Conservation (phyloP, 1,139 yeast genomes). For the Yamadazyma kanchanaburiensis region DNA sequence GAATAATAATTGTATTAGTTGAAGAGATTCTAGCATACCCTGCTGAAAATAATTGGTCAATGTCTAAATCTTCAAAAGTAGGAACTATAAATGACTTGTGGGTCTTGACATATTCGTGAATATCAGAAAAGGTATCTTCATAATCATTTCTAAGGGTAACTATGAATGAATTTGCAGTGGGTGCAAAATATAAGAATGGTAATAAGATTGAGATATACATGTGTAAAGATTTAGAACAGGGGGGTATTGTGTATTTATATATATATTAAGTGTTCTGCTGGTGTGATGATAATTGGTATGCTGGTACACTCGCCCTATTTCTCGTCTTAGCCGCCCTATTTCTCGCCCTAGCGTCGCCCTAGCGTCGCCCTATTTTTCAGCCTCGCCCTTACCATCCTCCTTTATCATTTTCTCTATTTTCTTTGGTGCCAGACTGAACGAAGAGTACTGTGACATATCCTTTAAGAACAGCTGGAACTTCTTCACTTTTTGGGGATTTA, state of each 20-base stretch:
- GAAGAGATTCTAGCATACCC: slow-evolving; percentile 14
- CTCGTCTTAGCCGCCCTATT: too few species aligned
- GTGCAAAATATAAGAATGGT: not conserved
- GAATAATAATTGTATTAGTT: slow-evolving; percentile 16
- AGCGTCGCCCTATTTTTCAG: too few species aligned
- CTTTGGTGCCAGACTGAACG: slow-evolving; percentile 5
- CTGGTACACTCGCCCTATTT: too few species aligned
- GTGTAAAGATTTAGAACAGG: too few species aligned
- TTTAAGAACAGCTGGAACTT: slow-evolving; percentile 6
- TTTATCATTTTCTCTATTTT: slow-evolving; percentile 7
- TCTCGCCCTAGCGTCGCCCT: too few species aligned
- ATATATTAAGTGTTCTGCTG: too few species aligned
- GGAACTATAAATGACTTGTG: slow-evolving; percentile 8
- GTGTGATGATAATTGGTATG: too few species aligned
- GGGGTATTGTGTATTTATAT: too few species aligned
- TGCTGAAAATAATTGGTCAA: slow-evolving; percentile 11
- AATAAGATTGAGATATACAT: not conserved
- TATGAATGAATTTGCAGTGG: slow-evolving; percentile 2
- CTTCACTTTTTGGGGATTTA: slow-evolving; percentile 3
- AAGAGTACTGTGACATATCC: slow-evolving; percentile 2
- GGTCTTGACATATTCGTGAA: slow-evolving; percentile 5
- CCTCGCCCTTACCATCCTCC: too few species aligned
- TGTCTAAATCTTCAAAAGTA: slow-evolving; percentile 12
- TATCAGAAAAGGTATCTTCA: slow-evolving; percentile 2
- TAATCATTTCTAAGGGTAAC: slow-evolving; percentile 5